phyloP scores from a whole-genome alignment of 768 basidiomycete genomes.

The Leccinum rimulosum region DNA sequence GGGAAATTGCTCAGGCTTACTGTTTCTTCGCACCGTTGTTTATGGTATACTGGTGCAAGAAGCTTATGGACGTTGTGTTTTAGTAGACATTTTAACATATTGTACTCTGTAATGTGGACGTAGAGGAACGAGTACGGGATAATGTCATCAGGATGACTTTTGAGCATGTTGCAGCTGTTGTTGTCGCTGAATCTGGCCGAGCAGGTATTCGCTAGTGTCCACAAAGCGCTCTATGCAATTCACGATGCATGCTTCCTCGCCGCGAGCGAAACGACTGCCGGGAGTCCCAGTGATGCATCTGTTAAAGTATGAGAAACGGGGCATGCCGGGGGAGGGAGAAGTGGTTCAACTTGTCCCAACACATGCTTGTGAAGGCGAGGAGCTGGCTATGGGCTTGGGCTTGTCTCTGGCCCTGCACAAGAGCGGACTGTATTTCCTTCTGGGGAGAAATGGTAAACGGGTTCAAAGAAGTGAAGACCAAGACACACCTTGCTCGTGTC shows the following conservation, averaged over 20 bases:
- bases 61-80: constrained; percentile 25
- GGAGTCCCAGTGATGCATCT: constrained; percentile 84
- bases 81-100: constrained; percentile 12
- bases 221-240: constrained; percentile 94
- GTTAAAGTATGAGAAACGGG: constrained; percentile 12
- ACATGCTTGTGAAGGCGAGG: constrained; percentile 77
- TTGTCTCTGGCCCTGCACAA: constrained; percentile 81
- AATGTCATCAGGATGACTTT: constrained; percentile 9
- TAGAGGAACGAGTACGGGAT: neutral
- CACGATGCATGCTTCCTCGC: constrained; percentile 77
- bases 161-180: constrained; percentile 47
- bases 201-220: constrained; percentile 81
- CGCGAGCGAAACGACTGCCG: constrained; percentile 71
- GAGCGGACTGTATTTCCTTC: constrained; percentile 80
- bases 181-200: constrained; percentile 55
- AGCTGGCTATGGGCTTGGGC: constrained; percentile 72
- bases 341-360: constrained; percentile 84
- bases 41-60: constrained; percentile 48
- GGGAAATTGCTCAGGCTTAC: constrained; percentile 66
- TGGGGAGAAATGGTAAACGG: constrained; percentile 29
- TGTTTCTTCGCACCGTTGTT: constrained; percentile 65
- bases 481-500: constrained; percentile 65
- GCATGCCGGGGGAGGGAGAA: neutral
- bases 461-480: neutral
- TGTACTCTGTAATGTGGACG: constrained; percentile 10